phyloP scores from a whole-genome alignment of 305 asterid genomes.

The Ajuga reptans region DNA sequence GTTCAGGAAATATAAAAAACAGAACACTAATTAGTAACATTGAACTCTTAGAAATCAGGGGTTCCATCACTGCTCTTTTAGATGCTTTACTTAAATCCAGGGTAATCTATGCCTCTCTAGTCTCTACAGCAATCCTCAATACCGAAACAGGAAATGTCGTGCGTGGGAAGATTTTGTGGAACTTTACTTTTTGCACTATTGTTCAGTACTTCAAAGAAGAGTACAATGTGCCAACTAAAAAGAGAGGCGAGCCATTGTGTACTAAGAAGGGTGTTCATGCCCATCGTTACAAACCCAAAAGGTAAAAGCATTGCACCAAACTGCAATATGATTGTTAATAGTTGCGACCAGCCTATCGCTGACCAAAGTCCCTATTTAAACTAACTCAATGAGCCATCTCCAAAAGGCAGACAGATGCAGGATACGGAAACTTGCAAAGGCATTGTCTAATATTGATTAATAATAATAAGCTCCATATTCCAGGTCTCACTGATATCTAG shows the following conservation, averaged over 20 bases:
- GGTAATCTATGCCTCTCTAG: neutral
- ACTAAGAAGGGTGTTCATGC: neutral
- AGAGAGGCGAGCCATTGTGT: neutral
- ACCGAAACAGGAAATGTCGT: neutral
- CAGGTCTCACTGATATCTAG: neutral
- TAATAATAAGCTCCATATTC: neutral
- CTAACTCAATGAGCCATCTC: neutral
- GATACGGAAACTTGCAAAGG: constrained; percentile 3
- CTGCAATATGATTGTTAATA: neutral
- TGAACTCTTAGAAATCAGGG: constrained; percentile 1
- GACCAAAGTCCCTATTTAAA: neutral
- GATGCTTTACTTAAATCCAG: neutral
- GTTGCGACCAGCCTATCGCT: neutral
- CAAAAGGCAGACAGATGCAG: neutral
- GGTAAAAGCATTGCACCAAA: neutral
- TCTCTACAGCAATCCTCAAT: neutral
- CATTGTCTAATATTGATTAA: neutral
- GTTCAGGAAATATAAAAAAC: constrained; percentile 28
- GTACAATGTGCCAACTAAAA: neutral
- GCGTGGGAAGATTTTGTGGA: neutral
- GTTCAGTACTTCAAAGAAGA: neutral
- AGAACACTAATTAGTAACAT: constrained; percentile 7
- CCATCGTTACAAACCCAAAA: neutral
- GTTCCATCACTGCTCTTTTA: neutral
- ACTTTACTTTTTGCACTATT: neutral